Conservation (phyloP, 139 green algal genomes). For the Edaphochlamys debaryana region DNA sequence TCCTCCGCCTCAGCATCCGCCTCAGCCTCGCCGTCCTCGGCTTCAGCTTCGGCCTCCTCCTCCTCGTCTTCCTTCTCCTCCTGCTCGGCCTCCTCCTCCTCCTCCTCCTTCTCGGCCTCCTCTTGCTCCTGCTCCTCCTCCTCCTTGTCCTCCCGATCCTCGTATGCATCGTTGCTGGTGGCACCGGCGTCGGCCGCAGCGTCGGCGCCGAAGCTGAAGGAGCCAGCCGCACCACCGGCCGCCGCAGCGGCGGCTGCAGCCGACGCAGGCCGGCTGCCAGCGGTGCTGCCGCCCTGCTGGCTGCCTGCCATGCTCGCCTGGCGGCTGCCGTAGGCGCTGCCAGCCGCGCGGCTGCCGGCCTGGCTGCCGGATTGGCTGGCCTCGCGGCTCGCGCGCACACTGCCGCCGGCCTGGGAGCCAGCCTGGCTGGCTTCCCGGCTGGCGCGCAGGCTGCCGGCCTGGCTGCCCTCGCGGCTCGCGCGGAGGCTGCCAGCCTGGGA, state of each 20-base stretch:
- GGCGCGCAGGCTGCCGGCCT: not conserved
- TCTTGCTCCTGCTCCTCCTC: not conserved
- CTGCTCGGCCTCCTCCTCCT: not conserved
- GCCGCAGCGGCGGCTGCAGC: no score
- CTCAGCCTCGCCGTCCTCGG: not conserved
- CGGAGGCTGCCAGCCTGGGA: no score
- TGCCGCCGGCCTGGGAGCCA: not conserved
- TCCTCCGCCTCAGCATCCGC: not conserved
- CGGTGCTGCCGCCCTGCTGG: no score
- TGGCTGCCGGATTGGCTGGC: not conserved
- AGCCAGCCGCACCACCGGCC: no score
- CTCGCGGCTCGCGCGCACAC: not conserved
- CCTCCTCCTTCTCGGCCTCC: not conserved
- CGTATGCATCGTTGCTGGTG: no score
- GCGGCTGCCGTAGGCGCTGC: no score
- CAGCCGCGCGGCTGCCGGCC: not conserved
- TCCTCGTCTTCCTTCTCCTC: not conserved
- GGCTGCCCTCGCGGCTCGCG: not conserved
- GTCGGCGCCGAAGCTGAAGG: no score
- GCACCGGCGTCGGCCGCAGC: no score
- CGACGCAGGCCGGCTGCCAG: no score
- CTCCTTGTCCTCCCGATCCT: not conserved
- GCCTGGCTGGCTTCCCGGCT: not conserved
- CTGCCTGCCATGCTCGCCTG: no score
- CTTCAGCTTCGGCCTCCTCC: not conserved